phyloP scores from a whole-genome alignment of 192 early-diverging fungal species.

The Coemansia erecta region DNA sequence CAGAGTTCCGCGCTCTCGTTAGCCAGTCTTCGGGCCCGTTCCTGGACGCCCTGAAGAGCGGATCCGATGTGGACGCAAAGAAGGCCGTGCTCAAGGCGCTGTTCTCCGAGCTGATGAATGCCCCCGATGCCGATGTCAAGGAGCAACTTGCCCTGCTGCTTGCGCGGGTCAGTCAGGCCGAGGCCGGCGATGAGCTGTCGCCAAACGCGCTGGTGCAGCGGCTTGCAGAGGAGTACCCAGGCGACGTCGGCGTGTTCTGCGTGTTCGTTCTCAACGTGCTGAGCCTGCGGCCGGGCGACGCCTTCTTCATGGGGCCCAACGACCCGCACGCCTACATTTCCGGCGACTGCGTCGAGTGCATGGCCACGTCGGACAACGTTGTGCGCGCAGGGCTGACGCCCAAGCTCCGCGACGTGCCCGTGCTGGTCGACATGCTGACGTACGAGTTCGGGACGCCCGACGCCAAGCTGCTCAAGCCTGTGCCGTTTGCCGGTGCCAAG shows the following conservation, averaged over 20 bases:
- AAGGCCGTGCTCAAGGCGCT: conserved; percentile 53
- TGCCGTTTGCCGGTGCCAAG: conserved; percentile 42
- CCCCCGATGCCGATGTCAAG: conserved; percentile 48
- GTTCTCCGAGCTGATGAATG: conserved; percentile 64
- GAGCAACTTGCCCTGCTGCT: conserved; percentile 59
- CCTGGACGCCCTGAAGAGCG: conserved; percentile 52
- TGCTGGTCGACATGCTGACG: conserved; percentile 88
- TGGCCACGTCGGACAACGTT: conserved; percentile 98
- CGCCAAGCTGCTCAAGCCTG: conserved; percentile 74
- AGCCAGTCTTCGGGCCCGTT: conserved; percentile 51
- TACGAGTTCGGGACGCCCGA: conserved; percentile 80
- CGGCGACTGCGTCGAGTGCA: conserved; percentile 97
- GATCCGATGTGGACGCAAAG: conserved; percentile 24
- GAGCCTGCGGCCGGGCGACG: conserved; percentile 74
- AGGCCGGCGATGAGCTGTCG: conserved; percentile 18
- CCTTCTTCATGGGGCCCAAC: conserved; percentile 93
- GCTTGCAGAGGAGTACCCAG: conserved; percentile 80
- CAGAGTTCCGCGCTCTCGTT: conserved; percentile 75
- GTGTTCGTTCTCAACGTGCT: conserved; percentile 90
- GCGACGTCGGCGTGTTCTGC: conserved; percentile 87
- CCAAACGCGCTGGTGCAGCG: conserved; percentile 67
- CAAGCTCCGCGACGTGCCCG: conserved; percentile 84
- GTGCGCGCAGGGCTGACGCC: conserved; percentile 96
- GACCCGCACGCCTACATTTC: conserved; percentile 96
- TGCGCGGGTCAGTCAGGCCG: conserved; percentile 34